Base-by-base conservation (phyloP, 805 yeast genomes). In the Teunomyces pallodes region DNA sequence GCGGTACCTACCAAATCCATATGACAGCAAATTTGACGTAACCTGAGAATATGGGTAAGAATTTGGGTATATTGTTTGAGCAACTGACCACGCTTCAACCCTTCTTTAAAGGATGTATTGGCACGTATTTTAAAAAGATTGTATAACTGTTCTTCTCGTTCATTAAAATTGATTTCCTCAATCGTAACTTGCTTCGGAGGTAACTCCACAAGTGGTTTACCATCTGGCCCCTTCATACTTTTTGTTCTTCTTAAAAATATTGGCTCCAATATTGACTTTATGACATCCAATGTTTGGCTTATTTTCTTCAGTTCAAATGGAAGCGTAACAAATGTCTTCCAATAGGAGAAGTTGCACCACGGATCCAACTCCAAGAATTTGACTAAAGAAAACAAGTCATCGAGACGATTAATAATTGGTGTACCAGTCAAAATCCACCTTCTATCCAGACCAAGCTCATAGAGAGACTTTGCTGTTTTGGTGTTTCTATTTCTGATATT, bases 391-490 rank as follows among this genome's bases (percentile, higher is more conserved):
- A 80, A 91, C 42, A 92, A 67, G 63, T 92, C 98, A 63, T 92
- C 97, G 8, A 92, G 71, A 52, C 91, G 71, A 64, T 91, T 91
- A 35, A 90, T 86, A 27, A 91, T 87, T 0, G 98, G 97, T 0
- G 98, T 91, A 6, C 98, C 98, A 0, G 97, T 90, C 42, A 92
- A 70, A 3, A 86, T 74, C 98, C 98, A 91, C 51, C 82, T 81
- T 43, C 94, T 73, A 14, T 75, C 70, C 56, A 88, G 82, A 8
- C 67, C 58, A n/a, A 91, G 60, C 17, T 80, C 86, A 64, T 80
- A 81, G 6, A 90, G 77, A 0, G 97, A 86, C 53, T 83, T 84
- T 0, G 97, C 83, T 0, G 96, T 85, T 49, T 84, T 84, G 1
- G 96, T 83, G 41, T 78, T 70, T 57, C 91, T 74, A 62, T 90